These are phyloP conservation scores for Flagelloscypha sp. DNA, from an alignment of 768 basidiomycete species.

Conservation along the genomic window DNA sequence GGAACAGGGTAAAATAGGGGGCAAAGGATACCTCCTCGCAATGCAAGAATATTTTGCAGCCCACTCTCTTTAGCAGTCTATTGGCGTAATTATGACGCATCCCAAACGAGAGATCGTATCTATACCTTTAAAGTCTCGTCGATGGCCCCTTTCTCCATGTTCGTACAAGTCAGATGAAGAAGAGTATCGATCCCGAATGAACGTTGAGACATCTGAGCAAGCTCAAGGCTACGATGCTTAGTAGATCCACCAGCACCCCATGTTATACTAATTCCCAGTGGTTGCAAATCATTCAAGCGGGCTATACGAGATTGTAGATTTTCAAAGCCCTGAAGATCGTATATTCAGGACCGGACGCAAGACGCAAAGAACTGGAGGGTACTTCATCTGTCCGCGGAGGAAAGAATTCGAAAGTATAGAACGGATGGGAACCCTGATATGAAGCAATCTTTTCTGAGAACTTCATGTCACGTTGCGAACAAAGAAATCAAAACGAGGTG, in stretches of 20 bases:
- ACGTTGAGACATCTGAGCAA: slow-evolving; percentile 69
- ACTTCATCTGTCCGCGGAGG: slow-evolving; percentile 92
- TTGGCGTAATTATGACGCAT: slow-evolving; percentile 1
- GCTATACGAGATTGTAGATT: slow-evolving; percentile 86
- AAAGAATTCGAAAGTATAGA: slow-evolving; percentile 95
- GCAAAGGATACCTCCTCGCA: slow-evolving; percentile 66
- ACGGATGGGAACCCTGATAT: slow-evolving; percentile 44
- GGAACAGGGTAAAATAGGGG: not conserved
- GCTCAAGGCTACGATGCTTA: slow-evolving; percentile 76
- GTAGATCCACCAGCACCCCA: slow-evolving; percentile 98
- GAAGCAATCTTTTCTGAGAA: slow-evolving; percentile 58
- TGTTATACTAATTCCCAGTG: slow-evolving; percentile 85
- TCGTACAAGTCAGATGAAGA: slow-evolving; percentile 94
- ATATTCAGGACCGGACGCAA: slow-evolving; percentile 4
- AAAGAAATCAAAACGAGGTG: no score
- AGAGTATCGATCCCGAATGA: slow-evolving; percentile 78
- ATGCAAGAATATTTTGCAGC: slow-evolving; percentile 83
- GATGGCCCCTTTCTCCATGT: slow-evolving; percentile 85
- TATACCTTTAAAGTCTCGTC: slow-evolving; percentile 78
- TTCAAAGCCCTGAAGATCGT: slow-evolving; percentile 63
- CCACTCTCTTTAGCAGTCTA: slow-evolving; percentile 75
- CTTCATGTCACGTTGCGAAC: slow-evolving; percentile 47
- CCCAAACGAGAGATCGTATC: slow-evolving; percentile 6
- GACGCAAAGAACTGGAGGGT: slow-evolving; percentile 7
- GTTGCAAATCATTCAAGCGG: slow-evolving; percentile 66